Evolutionary conservation across 768 basidiomycete genomes (phyloP).

Genomic region (Pisolithus tinctorius): DNA sequence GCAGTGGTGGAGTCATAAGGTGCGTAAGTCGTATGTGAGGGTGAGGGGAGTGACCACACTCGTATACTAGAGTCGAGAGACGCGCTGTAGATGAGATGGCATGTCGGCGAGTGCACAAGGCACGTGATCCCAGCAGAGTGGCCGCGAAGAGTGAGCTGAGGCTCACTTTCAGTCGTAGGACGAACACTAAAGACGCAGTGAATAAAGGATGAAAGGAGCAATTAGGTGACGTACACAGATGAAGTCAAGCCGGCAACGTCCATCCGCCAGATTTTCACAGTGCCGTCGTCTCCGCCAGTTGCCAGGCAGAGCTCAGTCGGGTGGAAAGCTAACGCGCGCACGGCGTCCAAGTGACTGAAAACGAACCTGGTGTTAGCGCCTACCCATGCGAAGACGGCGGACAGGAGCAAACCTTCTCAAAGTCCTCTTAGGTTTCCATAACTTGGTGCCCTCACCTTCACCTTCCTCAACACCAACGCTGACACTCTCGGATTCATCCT

Average conservation of each 20-base stretch:
- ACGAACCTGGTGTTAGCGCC: slow-evolving; percentile 3
- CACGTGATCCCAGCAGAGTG: slow-evolving; percentile 90
- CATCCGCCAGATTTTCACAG: slow-evolving; percentile 93
- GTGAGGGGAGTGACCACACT: slow-evolving; percentile 77
- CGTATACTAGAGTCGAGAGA: slow-evolving; percentile 92
- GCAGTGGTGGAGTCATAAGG: slow-evolving; percentile 78
- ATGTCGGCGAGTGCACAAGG: slow-evolving; percentile 71
- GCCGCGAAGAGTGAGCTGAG: slow-evolving; percentile 87
- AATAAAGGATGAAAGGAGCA: slow-evolving; percentile 2
- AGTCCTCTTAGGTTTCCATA: slow-evolving; percentile 84
- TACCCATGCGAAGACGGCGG: neutral
- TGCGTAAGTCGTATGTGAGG: slow-evolving; percentile 82
- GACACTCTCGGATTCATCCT: slow-evolving; percentile 50
- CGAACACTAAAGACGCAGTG: slow-evolving; percentile 35
- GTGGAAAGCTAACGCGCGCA: slow-evolving; percentile 86
- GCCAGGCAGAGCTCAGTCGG: slow-evolving; percentile 79
- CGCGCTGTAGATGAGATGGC: slow-evolving; percentile 79
- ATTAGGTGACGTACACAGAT: slow-evolving; percentile 54
- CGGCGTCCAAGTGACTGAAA: slow-evolving; percentile 84
- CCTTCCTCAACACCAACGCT: slow-evolving; percentile 52
- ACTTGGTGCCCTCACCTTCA: slow-evolving; percentile 62
- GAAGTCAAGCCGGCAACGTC: slow-evolving; percentile 71
- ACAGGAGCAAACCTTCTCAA: slow-evolving; percentile 70
- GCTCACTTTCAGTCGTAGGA: slow-evolving; percentile 82
- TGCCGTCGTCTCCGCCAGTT: slow-evolving; percentile 93